Conservation (phyloP, 306 rosid genomes). For the Casuarina equisetifolia region DNA sequence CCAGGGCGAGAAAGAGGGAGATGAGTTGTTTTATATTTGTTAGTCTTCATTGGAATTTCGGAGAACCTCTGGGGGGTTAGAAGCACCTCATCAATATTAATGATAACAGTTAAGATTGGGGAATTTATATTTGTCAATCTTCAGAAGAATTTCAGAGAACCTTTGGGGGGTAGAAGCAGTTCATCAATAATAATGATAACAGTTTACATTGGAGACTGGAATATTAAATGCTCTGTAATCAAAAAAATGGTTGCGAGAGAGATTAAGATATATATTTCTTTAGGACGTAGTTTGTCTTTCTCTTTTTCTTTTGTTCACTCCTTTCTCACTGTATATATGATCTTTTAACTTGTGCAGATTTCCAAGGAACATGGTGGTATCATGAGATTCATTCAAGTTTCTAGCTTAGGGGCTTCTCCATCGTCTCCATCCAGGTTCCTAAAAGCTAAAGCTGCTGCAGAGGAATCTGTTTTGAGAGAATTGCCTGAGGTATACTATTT, state of each 20-base stretch:
- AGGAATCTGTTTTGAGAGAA: constrained; percentile 76
- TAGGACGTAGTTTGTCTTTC: not conserved
- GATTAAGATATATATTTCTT: not conserved
- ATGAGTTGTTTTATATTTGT: no score
- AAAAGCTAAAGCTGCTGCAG: constrained; percentile 88
- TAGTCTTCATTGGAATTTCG: no score
- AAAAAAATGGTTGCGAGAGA: no score
- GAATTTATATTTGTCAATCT: not conserved
- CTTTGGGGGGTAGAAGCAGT: not conserved
- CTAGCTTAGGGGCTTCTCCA: constrained; percentile 86
- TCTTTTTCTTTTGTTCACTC: not conserved
- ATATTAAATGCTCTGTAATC: not conserved
- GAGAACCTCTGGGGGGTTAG: no score
- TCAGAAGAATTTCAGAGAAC: not conserved
- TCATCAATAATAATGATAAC: no score
- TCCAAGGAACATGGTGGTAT: constrained; percentile 98
- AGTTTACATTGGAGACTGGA: not conserved
- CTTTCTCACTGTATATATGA: not conserved
- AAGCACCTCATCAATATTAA: not conserved
- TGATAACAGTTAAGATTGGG: no score
- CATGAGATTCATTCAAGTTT: constrained; percentile 87
- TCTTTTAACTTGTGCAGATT: constrained; percentile 54
- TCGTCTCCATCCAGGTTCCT: constrained; percentile 82
- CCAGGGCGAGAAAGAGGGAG: no score
- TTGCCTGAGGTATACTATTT: constrained; percentile 69